Base-by-base conservation (phyloP, 2,329 filamentous ascomycete genomes). In the Colletotrichum sp. region DNA sequence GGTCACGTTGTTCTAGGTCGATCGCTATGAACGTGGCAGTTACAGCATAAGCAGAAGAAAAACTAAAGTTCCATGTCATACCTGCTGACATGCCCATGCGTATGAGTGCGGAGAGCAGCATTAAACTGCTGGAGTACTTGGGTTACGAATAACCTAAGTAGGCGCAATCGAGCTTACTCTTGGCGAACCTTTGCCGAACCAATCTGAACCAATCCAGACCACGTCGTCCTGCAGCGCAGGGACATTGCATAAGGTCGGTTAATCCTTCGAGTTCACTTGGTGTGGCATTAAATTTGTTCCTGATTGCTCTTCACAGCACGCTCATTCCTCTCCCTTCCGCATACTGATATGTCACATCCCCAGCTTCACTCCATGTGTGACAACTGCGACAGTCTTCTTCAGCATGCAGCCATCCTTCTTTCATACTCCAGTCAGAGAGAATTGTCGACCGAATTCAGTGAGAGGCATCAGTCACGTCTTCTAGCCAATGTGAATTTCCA, bases 121-220 rank as follows among this genome's bases (percentile, higher is more conserved):
- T n/a, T 44, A 16, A 5, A n/a, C 3, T 0, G 9, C 39, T 5
- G 0, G 36, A 4, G 36, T 19, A 44, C 16, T 44, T 44, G 36
- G 36, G 16, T 44, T 19, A 19, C 36, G 16, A 3, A 5, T 48
- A 12, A 48, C 9, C 16, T 48, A n/a, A n/a, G 39, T n/a, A n/a
- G 39, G 44, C 44, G 11, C 44, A 48, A 4, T n/a, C n/a, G n/a
- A 22, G 44, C 44, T 48, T 48, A 48, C n/a, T 13, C 44, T 48
- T 22, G n/a, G 44, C 44, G 6, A 48, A 48, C 4, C 11, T 22
- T 22, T 22, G n/a, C n/a, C n/a, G 44, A 48, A 48, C 44, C n/a
- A 48, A 7, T 48, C 8, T 12, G 0, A n/a, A 48, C 39, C 1
- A 12, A 12, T 4, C 11, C n/a, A 6, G 4, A 4, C n/a, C 6